Base-by-base conservation (phyloP, 148 eudicot species). In the Linanthus parryae region DNA sequence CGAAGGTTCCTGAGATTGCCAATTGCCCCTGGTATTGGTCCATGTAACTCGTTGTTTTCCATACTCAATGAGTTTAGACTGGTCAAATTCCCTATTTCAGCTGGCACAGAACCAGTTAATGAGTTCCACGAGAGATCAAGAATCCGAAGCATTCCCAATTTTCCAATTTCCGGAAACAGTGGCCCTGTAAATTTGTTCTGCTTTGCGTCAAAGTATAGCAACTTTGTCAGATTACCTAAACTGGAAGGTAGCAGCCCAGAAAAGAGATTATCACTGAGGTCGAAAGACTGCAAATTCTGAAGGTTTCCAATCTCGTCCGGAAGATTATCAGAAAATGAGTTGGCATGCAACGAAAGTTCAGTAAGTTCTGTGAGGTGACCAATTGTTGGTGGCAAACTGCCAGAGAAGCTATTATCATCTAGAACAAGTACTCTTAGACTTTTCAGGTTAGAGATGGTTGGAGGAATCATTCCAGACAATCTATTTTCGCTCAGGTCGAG, bases 241-340 rank as follows among this genome's bases (percentile, higher is more conserved):
- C 73, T 74, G 21, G 78, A 63, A 46, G 98, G 95, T 43, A 91
- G 69, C 48, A 14, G 42, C 44, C 95, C 98, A 15, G 83, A 76
- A 64, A 91, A 91, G 38, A 45, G 30, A 65, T 91, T 91, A 7
- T 0, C 46, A 59, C 79, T 67, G n/a, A 91, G 76, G 64, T 91
- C 95, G 20, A 91, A 72, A n/a, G 90, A 86, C 63, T 66, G 71
- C 64, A 91, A 59, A 2, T 66, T 69, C 34, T 55, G 43, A 18
- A 91, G 72, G 25, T 65, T 62, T 36, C 95, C 98, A 17, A 91
- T 49, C 68, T 84, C 83, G 23, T 50, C n/a, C 4, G 98, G 98
- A 58, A 91, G 79, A 56, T 67, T 56, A 10, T 94, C 95, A 34
- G 71, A 71, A 58, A 91, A 83, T 10, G 69, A 64, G 64, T 83